Evolutionary conservation across 768 basidiomycete species (phyloP), one percentile per base, ranked within the genome.

Genomic region (Rhodotorula toruloides): DNA sequence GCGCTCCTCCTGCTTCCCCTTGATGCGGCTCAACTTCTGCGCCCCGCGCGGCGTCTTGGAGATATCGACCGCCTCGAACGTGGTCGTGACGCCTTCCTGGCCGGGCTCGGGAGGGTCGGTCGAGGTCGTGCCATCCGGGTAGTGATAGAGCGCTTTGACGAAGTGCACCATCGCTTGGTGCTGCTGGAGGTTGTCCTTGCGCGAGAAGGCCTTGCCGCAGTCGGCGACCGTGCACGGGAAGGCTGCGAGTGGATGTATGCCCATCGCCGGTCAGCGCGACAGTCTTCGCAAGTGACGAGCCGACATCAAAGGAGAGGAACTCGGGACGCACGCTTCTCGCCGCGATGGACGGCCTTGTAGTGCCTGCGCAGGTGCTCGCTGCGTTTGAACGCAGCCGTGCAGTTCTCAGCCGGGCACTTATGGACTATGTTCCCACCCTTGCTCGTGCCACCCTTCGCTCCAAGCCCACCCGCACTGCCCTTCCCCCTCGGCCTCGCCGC

Each of bases 321-420:
- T 65, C 21, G 31, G 37, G 25, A 81, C 89, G 78, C 76, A 93
- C 91, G 91, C 80, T 92, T 92, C 77, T 91, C 90, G 76, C 91
- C 84, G 32, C 90, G 89, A 78, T 94, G 91, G 53, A 94, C 90
- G 74, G 86, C 87, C 73, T 89, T 80, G 56, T 91, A 84, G 77
- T 94, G 91, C 71, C 91, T 80, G 81, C 92, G 92, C 67, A 94
- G 79, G 76, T 94, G 91, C 78, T 94, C 91, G 27, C 87, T 88
- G 40, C 91, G 82, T 40, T 87, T 86, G 77, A 94, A 94, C 73
- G 87, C 89, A 77, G 91, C 91, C 47, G 86, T 86, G 76, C 91
- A 93, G 59, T 64, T 58, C 44, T 56, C 63, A 16, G 70, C 70
- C 11, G 70, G 70, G 31, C 70, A 71, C 14, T 17, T 16, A 34